Conservation (phyloP, 106 monocot genomes). For the Gastrodia elata region DNA sequence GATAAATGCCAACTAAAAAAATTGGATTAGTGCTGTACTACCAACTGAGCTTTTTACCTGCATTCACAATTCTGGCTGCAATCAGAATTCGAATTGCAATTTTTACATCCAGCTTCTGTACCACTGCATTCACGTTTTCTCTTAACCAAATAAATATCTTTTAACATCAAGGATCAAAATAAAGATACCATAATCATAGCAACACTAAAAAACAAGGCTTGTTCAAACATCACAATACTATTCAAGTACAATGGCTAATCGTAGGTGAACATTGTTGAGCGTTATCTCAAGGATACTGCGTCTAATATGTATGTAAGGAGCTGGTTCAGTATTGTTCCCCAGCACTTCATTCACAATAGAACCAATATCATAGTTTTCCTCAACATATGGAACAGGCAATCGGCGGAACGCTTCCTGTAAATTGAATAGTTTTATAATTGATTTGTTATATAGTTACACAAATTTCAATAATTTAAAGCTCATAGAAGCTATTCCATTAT, state of each 20-base stretch:
- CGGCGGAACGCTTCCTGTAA: conserved; percentile 70
- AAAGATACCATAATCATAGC: conserved; percentile 11
- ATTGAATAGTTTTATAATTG: conserved; percentile 10
- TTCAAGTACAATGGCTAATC: background rate
- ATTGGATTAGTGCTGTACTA: background rate
- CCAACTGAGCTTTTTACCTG: conserved; percentile 37
- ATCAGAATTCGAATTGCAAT: conserved; percentile 40
- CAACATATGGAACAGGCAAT: conserved; percentile 76
- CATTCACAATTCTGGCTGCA: conserved; percentile 86
- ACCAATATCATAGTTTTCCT: conserved; percentile 60
- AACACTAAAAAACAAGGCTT: background rate
- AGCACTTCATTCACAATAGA: conserved; percentile 43
- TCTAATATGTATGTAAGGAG: conserved; percentile 68
- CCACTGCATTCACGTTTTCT: conserved; percentile 53
- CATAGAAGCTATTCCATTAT: background rate
- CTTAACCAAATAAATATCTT: conserved; percentile 73
- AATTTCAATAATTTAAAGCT: background rate
- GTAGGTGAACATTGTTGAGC: background rate
- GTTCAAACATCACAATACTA: background rate
- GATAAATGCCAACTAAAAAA: background rate
- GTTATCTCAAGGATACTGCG: conserved; percentile 85
- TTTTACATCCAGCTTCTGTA: conserved; percentile 64
- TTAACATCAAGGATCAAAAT: conserved; percentile 19
- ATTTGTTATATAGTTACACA: conserved; percentile 1
- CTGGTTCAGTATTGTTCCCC: conserved; percentile 42